Percentiles rank a stretch among this genome's conserved stretches.
These are phyloP conservation scores for Blastobotrys apis DNA, from an alignment of 1,139 yeast species.

Conservation along the genomic window DNA sequence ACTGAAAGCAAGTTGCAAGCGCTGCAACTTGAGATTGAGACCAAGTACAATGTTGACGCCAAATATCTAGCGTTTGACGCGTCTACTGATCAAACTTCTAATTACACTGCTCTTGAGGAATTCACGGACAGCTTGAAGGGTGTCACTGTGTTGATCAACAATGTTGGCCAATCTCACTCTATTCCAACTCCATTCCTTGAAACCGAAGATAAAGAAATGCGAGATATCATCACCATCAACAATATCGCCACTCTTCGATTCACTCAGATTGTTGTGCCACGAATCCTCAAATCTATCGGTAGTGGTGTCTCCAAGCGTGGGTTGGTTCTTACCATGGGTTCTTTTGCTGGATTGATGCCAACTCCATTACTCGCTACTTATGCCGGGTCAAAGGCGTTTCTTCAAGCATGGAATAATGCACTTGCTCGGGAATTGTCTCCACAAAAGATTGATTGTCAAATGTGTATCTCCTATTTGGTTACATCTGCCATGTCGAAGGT, in stretches of 20 bases:
- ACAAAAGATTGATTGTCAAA: conserved; percentile 74
- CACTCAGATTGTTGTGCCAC: conserved; percentile 72
- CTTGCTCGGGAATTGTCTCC: conserved; percentile 78
- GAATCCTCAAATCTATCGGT: conserved; percentile 50
- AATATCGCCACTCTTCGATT: conserved; percentile 78
- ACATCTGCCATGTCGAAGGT: conserved; percentile 96
- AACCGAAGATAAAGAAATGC: conserved; percentile 68
- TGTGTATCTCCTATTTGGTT: conserved; percentile 84
- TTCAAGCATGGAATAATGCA: conserved; percentile 89
- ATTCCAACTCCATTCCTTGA: conserved; percentile 92
- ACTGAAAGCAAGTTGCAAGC: conserved; percentile 70
- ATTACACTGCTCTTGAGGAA: conserved; percentile 51
- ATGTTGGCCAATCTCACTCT: conserved; percentile 91
- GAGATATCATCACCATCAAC: conserved; percentile 78
- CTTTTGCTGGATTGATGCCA: conserved; percentile 91
- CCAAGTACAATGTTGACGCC: conserved; percentile 58
- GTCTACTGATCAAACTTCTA: conserved; percentile 48
- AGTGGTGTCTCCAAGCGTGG: conserved; percentile 42
- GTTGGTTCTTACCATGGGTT: conserved; percentile 88
- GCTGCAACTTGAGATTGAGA: conserved; percentile 58
- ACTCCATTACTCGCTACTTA: conserved; percentile 90
- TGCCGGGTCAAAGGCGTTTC: conserved; percentile 93
- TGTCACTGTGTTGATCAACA: conserved; percentile 76
- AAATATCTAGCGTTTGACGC: conserved; percentile 77
- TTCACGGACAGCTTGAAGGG: conserved; percentile 44